phyloP scores from a whole-genome alignment of 108 stramenopile species.

The Nannochloropsis oceanica region DNA sequence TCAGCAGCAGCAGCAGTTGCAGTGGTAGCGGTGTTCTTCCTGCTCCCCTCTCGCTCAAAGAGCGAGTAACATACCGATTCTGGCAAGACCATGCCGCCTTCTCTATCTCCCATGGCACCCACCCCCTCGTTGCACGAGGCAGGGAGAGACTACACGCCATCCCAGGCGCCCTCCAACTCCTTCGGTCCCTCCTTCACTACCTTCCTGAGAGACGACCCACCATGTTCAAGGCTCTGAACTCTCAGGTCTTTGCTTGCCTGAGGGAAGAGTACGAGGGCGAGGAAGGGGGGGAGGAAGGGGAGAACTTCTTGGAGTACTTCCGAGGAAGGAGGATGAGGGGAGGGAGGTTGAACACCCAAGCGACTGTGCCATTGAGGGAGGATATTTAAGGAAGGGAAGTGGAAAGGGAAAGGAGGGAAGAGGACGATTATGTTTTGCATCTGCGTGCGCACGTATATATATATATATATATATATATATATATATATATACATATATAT shows the following conservation, averaged over 20 bases:
- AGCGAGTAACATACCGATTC: neutral
- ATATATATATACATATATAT: too few relatives aligned
- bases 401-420: too few relatives aligned
- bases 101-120: neutral
- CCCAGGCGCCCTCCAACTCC: neutral
- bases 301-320: neutral
- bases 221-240: neutral
- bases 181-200: neutral
- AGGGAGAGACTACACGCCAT: neutral
- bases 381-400: neutral
- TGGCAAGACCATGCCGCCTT: neutral
- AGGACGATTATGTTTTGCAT: too few relatives aligned
- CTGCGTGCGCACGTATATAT: too few relatives aligned
- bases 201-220: neutral
- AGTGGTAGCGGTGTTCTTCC: neutral
- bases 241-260: neutral
- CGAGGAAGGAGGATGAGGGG: neutral
- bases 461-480: too few relatives aligned
- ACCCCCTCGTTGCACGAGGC: neutral
- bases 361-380: neutral
- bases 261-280: neutral
- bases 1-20: neutral
- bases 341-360: neutral
- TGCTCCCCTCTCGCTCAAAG: neutral
- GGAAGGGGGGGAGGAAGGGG: neutral